Evolutionary conservation across 2,329 filamentous ascomycete genomes (phyloP), one percentile per base, ranked within the genome.

Genomic region (Cladophialophora psammophila): DNA sequence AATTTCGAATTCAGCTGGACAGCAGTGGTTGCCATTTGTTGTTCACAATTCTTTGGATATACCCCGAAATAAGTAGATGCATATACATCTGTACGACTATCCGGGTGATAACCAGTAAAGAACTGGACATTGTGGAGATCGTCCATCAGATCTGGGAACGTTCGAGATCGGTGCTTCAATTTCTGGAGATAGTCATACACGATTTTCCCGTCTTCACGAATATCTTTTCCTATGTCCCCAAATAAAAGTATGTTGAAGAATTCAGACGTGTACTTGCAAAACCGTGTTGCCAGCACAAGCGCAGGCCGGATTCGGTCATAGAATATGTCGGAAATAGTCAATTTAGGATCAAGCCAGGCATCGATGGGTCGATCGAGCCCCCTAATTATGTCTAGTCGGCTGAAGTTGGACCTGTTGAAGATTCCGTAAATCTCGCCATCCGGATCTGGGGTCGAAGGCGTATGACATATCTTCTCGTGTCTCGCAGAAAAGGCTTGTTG

Each of bases 311-410:
- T 65, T 12, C 56, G 32, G 26, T 20, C 31, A 35, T 65, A 65
- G 34, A 65, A 60, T 18, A 1, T 12, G 35, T 65, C 56, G 34
- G n/a, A 32, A 10, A 65, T 76, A 7, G 32, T 53, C 15, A 32
- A 50, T 36, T 53, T n/a, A 26, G 40, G 40, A 15, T 52, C 45
- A 7, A 50, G 40, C 58, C 58, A 60, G 9, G 13, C 32, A 8
- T 60, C 40, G 8, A 60, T 13, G 10, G 58, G 58, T 26, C 26
- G 34, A 3, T 52, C 40, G 40, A 53, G 58, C 1, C 40, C 40
- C 13, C 31, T 15, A n/a, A 50, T 20, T 13, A 18, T 12, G 58
- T 48, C 48, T 18, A 60, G 9, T 5, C 58, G 40, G 58, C 58
- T 60, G 42, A 60, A 60, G 32, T 60, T 60, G 5, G 42, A 60